These are phyloP conservation scores for Closterium sp. DNA, from an alignment of 139 green algal genomes.

Conservation along the genomic window DNA sequence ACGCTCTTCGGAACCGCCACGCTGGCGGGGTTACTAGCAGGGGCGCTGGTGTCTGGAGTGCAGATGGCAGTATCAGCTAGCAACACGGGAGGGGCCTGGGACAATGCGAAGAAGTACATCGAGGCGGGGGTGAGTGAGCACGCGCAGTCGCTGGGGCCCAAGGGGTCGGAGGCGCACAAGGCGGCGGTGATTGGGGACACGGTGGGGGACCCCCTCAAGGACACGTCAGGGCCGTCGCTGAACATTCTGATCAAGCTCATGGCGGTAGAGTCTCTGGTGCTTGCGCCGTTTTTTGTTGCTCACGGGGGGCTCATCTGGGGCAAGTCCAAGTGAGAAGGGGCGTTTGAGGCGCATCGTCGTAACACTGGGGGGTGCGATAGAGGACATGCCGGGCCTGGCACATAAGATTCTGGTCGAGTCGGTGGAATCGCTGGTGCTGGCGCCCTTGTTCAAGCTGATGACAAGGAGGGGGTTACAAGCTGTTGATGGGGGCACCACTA, in stretches of 20 bases:
- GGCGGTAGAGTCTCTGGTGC: slow-evolving; percentile 80
- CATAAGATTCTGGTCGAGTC: no score
- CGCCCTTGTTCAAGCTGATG: no score
- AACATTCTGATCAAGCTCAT: slow-evolving; percentile 99
- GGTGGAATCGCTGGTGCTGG: no score
- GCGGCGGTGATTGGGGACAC: slow-evolving; percentile 97
- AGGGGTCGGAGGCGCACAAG: slow-evolving; percentile 95
- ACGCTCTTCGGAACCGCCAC: slow-evolving; percentile 62
- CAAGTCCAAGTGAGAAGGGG: not conserved
- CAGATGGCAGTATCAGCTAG: slow-evolving; percentile 61
- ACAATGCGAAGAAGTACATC: slow-evolving; percentile 99
- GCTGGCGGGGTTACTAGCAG: slow-evolving; percentile 61
- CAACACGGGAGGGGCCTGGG: slow-evolving; percentile 81
- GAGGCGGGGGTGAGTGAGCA: slow-evolving; percentile 67
- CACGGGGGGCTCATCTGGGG: slow-evolving; percentile 46
- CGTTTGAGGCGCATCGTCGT: no score
- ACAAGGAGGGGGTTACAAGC: no score
- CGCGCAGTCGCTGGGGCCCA: slow-evolving; percentile 84
- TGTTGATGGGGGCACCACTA: no score
- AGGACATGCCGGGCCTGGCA: no score
- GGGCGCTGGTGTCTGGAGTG: slow-evolving; percentile 52
- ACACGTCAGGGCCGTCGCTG: slow-evolving; percentile 80
- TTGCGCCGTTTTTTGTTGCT: slow-evolving; percentile 48
- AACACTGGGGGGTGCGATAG: no score
- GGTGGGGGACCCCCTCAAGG: slow-evolving; percentile 93